Evolutionary conservation across 2,329 filamentous ascomycete species (phyloP).

Genomic region (Curvularia sp.): DNA sequence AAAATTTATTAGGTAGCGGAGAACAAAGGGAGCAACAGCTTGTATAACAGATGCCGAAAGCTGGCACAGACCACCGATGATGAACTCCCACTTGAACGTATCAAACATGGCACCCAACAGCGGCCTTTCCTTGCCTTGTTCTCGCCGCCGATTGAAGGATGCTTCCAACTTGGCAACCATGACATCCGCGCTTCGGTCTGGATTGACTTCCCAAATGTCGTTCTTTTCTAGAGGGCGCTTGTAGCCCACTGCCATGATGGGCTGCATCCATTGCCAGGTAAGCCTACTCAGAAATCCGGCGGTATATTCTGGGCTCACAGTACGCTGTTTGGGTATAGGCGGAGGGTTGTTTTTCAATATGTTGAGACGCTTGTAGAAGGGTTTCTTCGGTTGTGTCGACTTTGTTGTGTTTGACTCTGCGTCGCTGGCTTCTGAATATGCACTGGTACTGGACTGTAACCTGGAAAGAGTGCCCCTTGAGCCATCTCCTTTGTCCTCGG

Average conservation of each 20-base stretch:
- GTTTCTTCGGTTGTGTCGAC: slow-evolving; percentile 50
- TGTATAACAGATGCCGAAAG: slow-evolving; percentile 73
- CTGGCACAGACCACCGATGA: slow-evolving; percentile 80
- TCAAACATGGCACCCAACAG: slow-evolving; percentile 84
- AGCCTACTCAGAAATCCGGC: slow-evolving; percentile 77
- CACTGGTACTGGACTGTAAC: slow-evolving; percentile 38
- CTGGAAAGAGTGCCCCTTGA: slow-evolving; percentile 35
- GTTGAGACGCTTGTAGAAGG: slow-evolving; percentile 66
- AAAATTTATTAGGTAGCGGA: slow-evolving; percentile 87
- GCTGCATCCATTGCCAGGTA: slow-evolving; percentile 89
- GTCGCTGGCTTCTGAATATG: slow-evolving; percentile 41
- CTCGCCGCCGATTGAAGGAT: slow-evolving; percentile 71
- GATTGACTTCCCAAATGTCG: slow-evolving; percentile 91
- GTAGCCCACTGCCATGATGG: slow-evolving; percentile 84
- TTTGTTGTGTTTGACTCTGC: slow-evolving; percentile 38
- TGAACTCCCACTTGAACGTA: slow-evolving; percentile 83
- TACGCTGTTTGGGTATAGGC: slow-evolving; percentile 62
- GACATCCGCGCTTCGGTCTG: slow-evolving; percentile 73
- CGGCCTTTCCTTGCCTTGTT: slow-evolving; percentile 72
- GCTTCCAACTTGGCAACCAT: slow-evolving; percentile 71
- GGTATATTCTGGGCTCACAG: slow-evolving; percentile 70
- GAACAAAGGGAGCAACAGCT: slow-evolving; percentile 82
- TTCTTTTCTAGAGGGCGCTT: slow-evolving; percentile 80
- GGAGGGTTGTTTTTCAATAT: slow-evolving; percentile 59
- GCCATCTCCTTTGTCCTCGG: slow-evolving; percentile 33